phyloP scores from a whole-genome alignment of 1,284 basidiomycete species.

The Ganoderma lucidum region DNA sequence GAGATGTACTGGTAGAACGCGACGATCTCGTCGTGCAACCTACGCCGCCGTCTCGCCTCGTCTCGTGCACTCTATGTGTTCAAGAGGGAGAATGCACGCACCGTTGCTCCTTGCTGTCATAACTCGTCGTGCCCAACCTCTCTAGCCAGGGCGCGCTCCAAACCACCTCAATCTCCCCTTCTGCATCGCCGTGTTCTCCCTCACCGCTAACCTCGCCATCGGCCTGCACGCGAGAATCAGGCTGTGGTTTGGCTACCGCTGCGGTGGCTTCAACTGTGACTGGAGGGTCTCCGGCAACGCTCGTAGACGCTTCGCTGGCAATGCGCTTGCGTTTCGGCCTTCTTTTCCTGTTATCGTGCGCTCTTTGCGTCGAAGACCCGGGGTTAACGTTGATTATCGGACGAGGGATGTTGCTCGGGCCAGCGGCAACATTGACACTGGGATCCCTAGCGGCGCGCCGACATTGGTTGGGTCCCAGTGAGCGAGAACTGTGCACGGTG shows the following conservation, averaged over 20 bases:
- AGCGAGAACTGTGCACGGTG: background rate
- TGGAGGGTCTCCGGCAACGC: slow-evolving; percentile 13
- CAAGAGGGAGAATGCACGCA: slow-evolving; percentile 21
- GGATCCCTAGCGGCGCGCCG: slow-evolving; percentile 20
- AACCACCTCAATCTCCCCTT: slow-evolving; percentile 6
- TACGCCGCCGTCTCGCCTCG: slow-evolving; percentile 36
- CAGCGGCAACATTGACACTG: slow-evolving; percentile 16
- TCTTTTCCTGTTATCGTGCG: slow-evolving; percentile 14
- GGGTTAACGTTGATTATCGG: slow-evolving; percentile 18
- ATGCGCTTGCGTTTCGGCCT: slow-evolving; percentile 28
- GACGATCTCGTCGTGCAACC: slow-evolving; percentile 69
- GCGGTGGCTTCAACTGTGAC: background rate
- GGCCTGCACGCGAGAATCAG: background rate
- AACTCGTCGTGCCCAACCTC: slow-evolving; percentile 35
- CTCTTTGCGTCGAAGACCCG: background rate
- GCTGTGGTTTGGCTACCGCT: background rate
- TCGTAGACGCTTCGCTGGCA: slow-evolving; percentile 22
- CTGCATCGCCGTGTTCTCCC: slow-evolving; percentile 7
- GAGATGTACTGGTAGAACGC: slow-evolving; percentile 40
- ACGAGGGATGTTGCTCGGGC: slow-evolving; percentile 27
- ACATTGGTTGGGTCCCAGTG: background rate
- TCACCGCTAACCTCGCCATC: slow-evolving; percentile 5
- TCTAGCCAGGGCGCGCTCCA: slow-evolving; percentile 40
- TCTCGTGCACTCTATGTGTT: background rate
- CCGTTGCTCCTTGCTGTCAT: slow-evolving; percentile 47